Evolutionary conservation across 257 asterid species (phyloP), one percentile per base, ranked within the genome.

Genomic region (Echites panduratus): DNA sequence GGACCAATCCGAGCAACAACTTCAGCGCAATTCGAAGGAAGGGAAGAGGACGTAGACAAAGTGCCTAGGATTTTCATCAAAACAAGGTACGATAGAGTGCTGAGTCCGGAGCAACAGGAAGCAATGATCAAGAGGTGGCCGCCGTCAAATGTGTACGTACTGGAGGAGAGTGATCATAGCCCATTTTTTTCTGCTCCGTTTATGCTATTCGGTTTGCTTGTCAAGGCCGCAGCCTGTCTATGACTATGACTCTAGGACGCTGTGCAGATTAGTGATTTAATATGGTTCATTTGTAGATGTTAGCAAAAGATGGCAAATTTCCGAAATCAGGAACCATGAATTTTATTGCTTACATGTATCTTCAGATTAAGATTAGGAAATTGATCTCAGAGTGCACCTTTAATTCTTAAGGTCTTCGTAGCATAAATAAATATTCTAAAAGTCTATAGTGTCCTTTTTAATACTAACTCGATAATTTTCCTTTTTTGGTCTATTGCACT

Each of bases 121-220:
- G 84, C 89, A 0, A 90, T 93, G 97, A 81, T 87, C 77, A 78
- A 78, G 79, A 87, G 76, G 77, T 93, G 98, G 97, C 88, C 84
- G 5, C 97, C 98, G 11, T 52, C 80, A 0, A 71, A 71, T 47
- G 90, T 89, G 27, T 87, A 85, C 79, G 80, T 41, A 8, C 68
- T 94, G 87, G 96, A 91, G 87, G 96, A 91, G 40, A 87, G 84
- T 63, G 98, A 94, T 82, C 98, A 94, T 65, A 85, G 91, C 78
- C 96, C 98, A 13, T 87, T 88, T 79, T 91, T 94, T 81, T 94
- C 97, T 13, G 84, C 97, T 50, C 98, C 98, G 0, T 82, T 87
- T 48, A 22, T 69, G 50, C 78, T 94, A 0, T 83, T 88, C 59
- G 90, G 88, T 35, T 71, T 91, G 81, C 83, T 94, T 20, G 73